Base-by-base conservation (phyloP, 495 filamentous ascomycete genomes). In the Hypoxylon fragiforme region DNA sequence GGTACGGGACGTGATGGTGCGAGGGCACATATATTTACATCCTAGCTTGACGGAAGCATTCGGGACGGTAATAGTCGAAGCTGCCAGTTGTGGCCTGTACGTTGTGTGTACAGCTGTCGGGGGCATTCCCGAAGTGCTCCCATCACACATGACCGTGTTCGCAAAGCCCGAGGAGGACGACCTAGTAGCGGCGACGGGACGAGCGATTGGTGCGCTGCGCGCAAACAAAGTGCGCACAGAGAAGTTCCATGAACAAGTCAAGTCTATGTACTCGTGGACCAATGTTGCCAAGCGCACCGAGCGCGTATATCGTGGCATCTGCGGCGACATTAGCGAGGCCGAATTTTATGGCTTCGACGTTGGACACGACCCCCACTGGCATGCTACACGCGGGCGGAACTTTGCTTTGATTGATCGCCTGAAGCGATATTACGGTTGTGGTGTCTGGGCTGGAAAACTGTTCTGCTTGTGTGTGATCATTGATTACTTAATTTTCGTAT, bases 401-500 rank as follows among this genome's bases (percentile, higher is more conserved):
- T 95, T 94, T 70, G 89, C 90, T 1, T 80, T 98, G 19, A 96
- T 98, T 61, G 94, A 98, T 65, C 81, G 94, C 14, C 69, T 98
- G 16, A 98, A 98, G 70, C 73, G 92, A 19, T 97, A 98, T 64
- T 98, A 97, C 64, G 94, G 94, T n/a, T 98, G 94, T 64, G 94
- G 94, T n/a, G 91, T 97, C 31, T 98, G 94, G 94, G 94, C 94
- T 7, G 94, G 94, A 6, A 98, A 98, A 71, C 71, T 98, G 16
- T 98, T 98, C 65, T 96, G 92, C 61, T 71, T 98, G 1, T 97
- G 91, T 53, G 92, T 92, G 12, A 85, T 97, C 54, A 87, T 98
- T 37, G 94, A 98, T 66, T 97, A 92, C 61, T 66, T 98, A 54
- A 76, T 98, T 40, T 95, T 88, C 55, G 77, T 95, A 21, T 82